Conservation (phyloP, 345 rosid species). For the Iberis pinnata region DNA sequence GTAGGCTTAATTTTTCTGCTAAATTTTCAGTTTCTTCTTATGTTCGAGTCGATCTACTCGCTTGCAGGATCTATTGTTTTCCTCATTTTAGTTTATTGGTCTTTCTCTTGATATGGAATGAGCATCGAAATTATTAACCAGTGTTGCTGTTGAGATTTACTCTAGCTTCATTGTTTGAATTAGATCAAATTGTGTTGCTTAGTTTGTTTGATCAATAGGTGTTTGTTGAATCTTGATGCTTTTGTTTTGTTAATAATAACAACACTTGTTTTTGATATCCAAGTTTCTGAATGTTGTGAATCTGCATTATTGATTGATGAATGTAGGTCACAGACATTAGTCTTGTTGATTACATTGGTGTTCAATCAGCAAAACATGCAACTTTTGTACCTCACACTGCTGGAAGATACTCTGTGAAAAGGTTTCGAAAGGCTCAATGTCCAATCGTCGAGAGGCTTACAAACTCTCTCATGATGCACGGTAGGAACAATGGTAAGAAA, state of each 20-base stretch:
- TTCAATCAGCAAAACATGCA: constrained; percentile 64
- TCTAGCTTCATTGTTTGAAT: background rate
- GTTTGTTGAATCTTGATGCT: background rate
- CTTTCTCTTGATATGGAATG: too few species aligned
- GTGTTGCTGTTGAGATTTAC: too few species aligned
- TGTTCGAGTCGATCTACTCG: background rate
- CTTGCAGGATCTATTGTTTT: background rate
- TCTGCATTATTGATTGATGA: too few species aligned
- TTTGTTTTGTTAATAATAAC: background rate
- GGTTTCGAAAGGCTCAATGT: constrained; percentile 95
- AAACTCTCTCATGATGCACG: constrained; percentile 94
- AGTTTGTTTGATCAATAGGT: too few species aligned
- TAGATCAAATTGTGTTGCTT: too few species aligned
- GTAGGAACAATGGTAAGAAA: constrained; percentile 87
- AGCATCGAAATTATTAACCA: too few species aligned
- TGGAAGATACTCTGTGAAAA: constrained; percentile 85
- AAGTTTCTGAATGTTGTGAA: too few species aligned
- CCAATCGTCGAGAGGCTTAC: constrained; percentile 93
- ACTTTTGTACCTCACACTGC: constrained; percentile 93
- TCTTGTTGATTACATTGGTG: constrained; percentile 66
- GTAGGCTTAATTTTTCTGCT: background rate
- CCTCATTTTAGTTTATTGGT: too few species aligned
- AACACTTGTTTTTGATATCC: background rate
- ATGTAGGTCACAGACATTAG: constrained; percentile 73
- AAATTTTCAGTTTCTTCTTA: too few species aligned